These are phyloP conservation scores for Scheffersomyces insectosa DNA, from an alignment of 1,139 yeast species.

Conservation along the genomic window DNA sequence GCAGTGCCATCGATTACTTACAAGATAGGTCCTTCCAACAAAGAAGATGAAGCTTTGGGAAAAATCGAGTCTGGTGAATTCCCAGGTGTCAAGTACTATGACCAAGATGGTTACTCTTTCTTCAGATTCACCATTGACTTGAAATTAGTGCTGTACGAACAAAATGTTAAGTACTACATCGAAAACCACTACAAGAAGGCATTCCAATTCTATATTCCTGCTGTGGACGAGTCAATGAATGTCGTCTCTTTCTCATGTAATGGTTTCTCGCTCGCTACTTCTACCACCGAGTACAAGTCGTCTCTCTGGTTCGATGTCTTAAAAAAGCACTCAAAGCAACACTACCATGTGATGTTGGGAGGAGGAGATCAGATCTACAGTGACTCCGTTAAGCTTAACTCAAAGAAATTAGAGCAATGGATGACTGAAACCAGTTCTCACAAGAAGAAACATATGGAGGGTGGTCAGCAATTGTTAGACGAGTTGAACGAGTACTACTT, in stretches of 20 bases:
- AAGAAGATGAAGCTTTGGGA: not conserved
- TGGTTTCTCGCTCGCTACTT: slow-evolving; percentile 82
- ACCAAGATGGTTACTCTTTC: slow-evolving; percentile 55
- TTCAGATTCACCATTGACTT: slow-evolving; percentile 63
- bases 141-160: slow-evolving; percentile 48
- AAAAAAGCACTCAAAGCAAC: slow-evolving; percentile 58
- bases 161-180: slow-evolving; percentile 59
- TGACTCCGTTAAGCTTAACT: slow-evolving; percentile 70
- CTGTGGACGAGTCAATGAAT: slow-evolving; percentile 66
- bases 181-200: slow-evolving; percentile 42
- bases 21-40: slow-evolving; percentile 37
- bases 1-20: slow-evolving; percentile 38
- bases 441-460: slow-evolving; percentile 41
- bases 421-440: slow-evolving; percentile 48
- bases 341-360: slow-evolving; percentile 92
- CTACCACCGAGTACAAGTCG: slow-evolving; percentile 65
- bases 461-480: slow-evolving; percentile 45
- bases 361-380: slow-evolving; percentile 97
- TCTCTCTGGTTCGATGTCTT: slow-evolving; percentile 87
- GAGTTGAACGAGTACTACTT: slow-evolving; percentile 70
- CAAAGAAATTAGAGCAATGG: slow-evolving; percentile 64
- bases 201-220: slow-evolving; percentile 61
- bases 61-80: slow-evolving; percentile 42
- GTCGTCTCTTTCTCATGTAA: slow-evolving; percentile 84
- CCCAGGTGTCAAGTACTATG: slow-evolving; percentile 41